phyloP scores from a whole-genome alignment of 805 yeast genomes.

The Clavispora vitiphila region DNA sequence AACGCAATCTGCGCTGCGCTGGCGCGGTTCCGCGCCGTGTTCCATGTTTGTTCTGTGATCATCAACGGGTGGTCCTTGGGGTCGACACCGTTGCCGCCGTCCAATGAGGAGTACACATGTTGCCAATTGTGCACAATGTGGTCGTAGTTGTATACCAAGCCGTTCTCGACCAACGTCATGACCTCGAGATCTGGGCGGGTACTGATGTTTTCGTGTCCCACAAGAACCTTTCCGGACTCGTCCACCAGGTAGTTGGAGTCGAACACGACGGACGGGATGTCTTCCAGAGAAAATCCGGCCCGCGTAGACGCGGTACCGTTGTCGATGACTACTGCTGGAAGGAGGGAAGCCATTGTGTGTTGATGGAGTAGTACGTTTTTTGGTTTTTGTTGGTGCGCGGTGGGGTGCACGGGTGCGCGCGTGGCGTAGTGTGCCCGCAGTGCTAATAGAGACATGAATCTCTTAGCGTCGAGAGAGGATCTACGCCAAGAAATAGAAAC shows the following conservation, averaged over 20 bases:
- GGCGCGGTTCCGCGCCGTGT: slow-evolving; percentile 50
- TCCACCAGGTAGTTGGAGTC: slow-evolving; percentile 51
- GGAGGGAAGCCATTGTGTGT: slow-evolving; percentile 23
- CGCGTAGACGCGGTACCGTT: slow-evolving; percentile 60
- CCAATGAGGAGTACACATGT: slow-evolving; percentile 50
- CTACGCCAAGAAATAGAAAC: too few relatives aligned
- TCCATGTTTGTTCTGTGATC: slow-evolving; percentile 67
- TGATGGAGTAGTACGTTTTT: background rate
- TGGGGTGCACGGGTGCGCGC: slow-evolving; percentile 4
- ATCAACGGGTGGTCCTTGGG: slow-evolving; percentile 63
- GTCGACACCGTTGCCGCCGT: slow-evolving; percentile 37
- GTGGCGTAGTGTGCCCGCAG: too few relatives aligned
- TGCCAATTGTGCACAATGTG: slow-evolving; percentile 64
- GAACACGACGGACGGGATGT: slow-evolving; percentile 54
- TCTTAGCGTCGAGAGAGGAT: too few relatives aligned
- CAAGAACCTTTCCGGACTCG: slow-evolving; percentile 24
- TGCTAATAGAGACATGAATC: too few relatives aligned
- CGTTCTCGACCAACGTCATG: slow-evolving; percentile 58
- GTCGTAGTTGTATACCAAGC: slow-evolving; percentile 69
- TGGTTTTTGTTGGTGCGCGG: background rate
- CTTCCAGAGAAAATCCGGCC: slow-evolving; percentile 67
- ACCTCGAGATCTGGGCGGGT: slow-evolving; percentile 42
- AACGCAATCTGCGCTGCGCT: slow-evolving; percentile 69
- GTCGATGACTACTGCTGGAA: slow-evolving; percentile 67
- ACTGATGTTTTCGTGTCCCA: slow-evolving; percentile 47